phyloP scores from a whole-genome alignment of 1,284 basidiomycete species.

The Mycocalia duriaeana region DNA sequence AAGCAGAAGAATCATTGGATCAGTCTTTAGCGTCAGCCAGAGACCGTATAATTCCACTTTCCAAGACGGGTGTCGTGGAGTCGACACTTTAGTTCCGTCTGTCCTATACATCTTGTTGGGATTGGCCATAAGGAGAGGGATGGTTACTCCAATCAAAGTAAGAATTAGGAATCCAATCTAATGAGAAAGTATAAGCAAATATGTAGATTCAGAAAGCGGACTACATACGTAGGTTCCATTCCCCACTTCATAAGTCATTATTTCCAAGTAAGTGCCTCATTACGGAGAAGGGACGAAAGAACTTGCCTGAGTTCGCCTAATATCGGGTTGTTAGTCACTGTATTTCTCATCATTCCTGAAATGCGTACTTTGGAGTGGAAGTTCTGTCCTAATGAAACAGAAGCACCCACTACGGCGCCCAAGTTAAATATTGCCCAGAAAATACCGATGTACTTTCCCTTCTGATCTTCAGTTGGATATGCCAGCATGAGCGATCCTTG shows the following conservation, averaged over 20 bases:
- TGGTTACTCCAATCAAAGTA: constrained; percentile 56
- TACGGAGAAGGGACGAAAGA: neutral
- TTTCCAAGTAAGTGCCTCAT: neutral
- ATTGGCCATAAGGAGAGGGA: constrained; percentile 66
- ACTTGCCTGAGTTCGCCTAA: neutral
- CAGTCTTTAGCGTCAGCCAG: constrained; percentile 46
- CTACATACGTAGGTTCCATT: constrained; percentile 56
- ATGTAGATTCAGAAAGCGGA: neutral
- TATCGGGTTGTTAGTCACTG: neutral
- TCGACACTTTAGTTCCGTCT: constrained; percentile 65
- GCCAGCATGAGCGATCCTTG: constrained; percentile 83
- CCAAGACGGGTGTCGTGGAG: constrained; percentile 66
- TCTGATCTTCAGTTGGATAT: constrained; percentile 75
- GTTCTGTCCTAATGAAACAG: constrained; percentile 59
- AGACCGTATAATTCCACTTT: constrained; percentile 50
- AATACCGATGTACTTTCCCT: constrained; percentile 73
- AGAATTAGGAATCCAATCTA: constrained; percentile 73
- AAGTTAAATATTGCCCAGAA: constrained; percentile 79
- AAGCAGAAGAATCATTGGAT: constrained; percentile 53
- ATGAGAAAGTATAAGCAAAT: neutral
- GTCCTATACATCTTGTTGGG: constrained; percentile 65
- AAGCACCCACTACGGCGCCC: constrained; percentile 65
- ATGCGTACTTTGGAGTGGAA: constrained; percentile 36
- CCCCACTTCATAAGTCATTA: constrained; percentile 31
- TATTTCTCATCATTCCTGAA: constrained; percentile 2